Evolutionary conservation across 2,329 filamentous ascomycete species (phyloP).

Genomic region (Tolypocladium inflatum): DNA sequence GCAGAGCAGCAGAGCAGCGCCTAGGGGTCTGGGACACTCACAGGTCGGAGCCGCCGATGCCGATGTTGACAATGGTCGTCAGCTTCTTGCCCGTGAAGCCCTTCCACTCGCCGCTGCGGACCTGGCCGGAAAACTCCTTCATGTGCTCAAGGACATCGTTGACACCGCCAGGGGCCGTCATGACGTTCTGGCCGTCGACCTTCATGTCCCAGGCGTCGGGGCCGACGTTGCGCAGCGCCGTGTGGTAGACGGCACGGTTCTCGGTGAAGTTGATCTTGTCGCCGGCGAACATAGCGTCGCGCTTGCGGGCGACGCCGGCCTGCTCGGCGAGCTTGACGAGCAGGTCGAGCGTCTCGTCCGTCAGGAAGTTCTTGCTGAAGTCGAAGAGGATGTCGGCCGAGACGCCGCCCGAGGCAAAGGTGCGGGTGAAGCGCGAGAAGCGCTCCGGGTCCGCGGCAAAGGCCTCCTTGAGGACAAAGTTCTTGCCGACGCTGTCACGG

Average conservation of each 20-base stretch:
- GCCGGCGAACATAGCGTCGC: constrained; percentile 94
- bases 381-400: constrained; percentile 93
- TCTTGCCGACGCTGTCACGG: constrained; percentile 76
- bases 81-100: constrained; percentile 96
- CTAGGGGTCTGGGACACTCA: constrained; percentile 38
- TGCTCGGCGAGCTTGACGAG: constrained; percentile 87
- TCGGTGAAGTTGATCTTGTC: constrained; percentile 99
- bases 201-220: constrained; percentile 59
- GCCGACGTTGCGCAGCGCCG: constrained; percentile 82
- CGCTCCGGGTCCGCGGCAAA: constrained; percentile 82
- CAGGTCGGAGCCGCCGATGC: constrained; percentile 97
- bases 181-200: constrained; percentile 88
- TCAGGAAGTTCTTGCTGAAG: constrained; percentile 98
- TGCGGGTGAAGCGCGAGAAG: constrained; percentile 83
- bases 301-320: constrained; percentile 82
- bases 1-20: too few species aligned
- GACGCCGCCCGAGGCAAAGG: constrained; percentile 70
- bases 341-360: constrained; percentile 80
- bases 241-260: constrained; percentile 89
- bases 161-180: constrained; percentile 79
- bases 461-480: constrained; percentile 86
- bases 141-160: constrained; percentile 91
- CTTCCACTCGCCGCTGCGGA: constrained; percentile 93
- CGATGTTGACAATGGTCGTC: constrained; percentile 92
- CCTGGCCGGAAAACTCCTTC: constrained; percentile 95